Evolutionary conservation across 179 eudicot species (phyloP).

Genomic region (Amaranthus tricolor): DNA sequence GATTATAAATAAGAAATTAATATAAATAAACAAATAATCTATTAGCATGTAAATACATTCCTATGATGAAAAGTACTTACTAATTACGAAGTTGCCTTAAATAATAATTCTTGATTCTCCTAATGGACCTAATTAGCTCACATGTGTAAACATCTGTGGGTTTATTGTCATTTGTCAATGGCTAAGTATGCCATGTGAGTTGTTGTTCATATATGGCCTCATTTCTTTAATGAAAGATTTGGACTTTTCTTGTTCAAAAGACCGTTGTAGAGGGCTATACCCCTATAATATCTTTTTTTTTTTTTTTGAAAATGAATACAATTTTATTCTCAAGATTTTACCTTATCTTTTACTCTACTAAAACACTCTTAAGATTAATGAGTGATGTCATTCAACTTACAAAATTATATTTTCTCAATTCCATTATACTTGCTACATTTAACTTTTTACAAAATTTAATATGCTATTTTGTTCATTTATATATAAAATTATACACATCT

Average conservation of each 20-base stretch:
- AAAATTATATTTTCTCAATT: neutral
- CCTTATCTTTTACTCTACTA: neutral
- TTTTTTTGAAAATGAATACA: conserved; percentile 19
- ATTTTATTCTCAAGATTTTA: neutral
- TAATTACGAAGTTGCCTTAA: neutral
- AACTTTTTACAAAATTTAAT: too few relatives aligned
- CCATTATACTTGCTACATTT: too few relatives aligned
- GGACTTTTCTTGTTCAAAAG: conserved; percentile 32
- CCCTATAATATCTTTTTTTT: conserved; percentile 18
- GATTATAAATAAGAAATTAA: too few relatives aligned
- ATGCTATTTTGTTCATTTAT: too few relatives aligned
- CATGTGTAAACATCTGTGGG: conserved; percentile 24
- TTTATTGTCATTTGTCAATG: conserved; percentile 17
- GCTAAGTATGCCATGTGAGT: conserved; percentile 34
- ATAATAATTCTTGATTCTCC: neutral
- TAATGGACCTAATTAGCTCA: neutral
- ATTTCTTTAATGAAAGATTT: conserved; percentile 29
- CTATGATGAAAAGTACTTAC: neutral
- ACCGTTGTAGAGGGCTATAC: conserved; percentile 32
- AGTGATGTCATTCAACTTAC: neutral
- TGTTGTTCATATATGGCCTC: conserved; percentile 30
- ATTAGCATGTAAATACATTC: neutral
- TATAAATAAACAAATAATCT: too few relatives aligned
- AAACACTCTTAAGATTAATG: too few relatives aligned
- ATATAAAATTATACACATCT: too few relatives aligned